Base-by-base conservation (phyloP, 257 asterid genomes). In the Jaltomata sinuosa region DNA sequence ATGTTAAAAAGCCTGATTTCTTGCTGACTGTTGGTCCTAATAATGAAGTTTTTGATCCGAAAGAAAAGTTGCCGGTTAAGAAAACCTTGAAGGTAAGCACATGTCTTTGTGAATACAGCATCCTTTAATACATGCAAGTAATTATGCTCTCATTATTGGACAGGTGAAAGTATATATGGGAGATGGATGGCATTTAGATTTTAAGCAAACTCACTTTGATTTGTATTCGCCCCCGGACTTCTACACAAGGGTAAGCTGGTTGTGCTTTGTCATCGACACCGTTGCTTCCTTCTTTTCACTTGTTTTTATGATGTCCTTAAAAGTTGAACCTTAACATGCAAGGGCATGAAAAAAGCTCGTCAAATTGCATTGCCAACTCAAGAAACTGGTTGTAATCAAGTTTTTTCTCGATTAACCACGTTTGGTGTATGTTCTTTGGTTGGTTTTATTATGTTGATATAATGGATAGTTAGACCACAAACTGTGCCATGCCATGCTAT, bases 181-280 rank as follows among this genome's bases (percentile, higher is more conserved):
- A 62, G 98, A 94, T 83, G 98, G 98, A 72, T 95, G 98, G 98
- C 98, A 92, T 86, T 82, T 93, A 93, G 98, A 94, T 85, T 95
- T 95, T 57, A 93, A 92, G 87, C 97, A 91, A 86, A 95, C 98
- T 27, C 98, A 95, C 92, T 95, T 95, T 27, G 98, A 95, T 81
- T 11, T 65, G 77, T 95, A 91, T 83, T 95, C 98, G 1, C 98
- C 98, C 2, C 98, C 98, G 2, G 98, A 95, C 84, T 95, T 95
- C 93, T 95, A 94, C 87, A 84, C 95, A 22, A 91, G 92, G 93
- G 98, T 93, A 91, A 90, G 88, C 27, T 54, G 25, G 42, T 49
- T 52, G 22, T 54, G 27, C 21, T 40, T 49, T 25, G 6, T 49
- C 79, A 47, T 49, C 1, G 25, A 49, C 62, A 16, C 40, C 11